Base-by-base conservation (phyloP, 2,329 filamentous ascomycete species). In the Tolypocladium pustulatum region DNA sequence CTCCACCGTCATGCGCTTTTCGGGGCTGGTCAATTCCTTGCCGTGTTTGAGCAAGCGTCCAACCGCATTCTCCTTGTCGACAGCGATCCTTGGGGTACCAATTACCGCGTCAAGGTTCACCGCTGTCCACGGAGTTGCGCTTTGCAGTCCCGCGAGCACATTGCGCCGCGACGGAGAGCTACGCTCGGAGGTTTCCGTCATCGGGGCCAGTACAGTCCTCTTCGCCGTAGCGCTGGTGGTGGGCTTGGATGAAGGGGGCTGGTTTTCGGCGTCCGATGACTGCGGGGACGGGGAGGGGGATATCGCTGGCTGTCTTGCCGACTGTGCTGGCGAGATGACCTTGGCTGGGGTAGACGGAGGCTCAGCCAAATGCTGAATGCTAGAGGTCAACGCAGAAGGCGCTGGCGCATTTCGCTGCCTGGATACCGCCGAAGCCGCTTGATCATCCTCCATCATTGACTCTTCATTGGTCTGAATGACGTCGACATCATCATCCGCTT, bases 1-100 rank as follows among this genome's bases (percentile, higher is more conserved):
- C 71, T 96, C 91, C 0, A 97, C 90, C 6, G 86, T 93, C 92
- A 99, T 96, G 41, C 81, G 78, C 76, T 88, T 91, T 76, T 97
- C 94, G 0, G 86, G 83, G 57, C 81, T 88, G 2, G 83, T 87
- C 57, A 99, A 74, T 17, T 82, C 82, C 0, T 78, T 78, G 15
- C 83, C 84, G 43, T 80, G 76, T 58, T 76, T 78, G 20, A 87
- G 69, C 32, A 84, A 74, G 12, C 74, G 72, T 22, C 75, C 75
- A 2, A 76, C 75, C 0, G 73, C 72, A 58, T 83, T 85, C 64
- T 86, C 80, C 66, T 81, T 80, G 51, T 80, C 77, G 15, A 73
- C 65, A 17, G 73, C 71, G 13, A 77, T 75, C 8, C 59, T 60
- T 1, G 75, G 73, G 3, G 74, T 66, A 68, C 78, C 69, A 69